phyloP scores from a whole-genome alignment of 1,284 basidiomycete species.

The Limonomyces culmigenus region DNA sequence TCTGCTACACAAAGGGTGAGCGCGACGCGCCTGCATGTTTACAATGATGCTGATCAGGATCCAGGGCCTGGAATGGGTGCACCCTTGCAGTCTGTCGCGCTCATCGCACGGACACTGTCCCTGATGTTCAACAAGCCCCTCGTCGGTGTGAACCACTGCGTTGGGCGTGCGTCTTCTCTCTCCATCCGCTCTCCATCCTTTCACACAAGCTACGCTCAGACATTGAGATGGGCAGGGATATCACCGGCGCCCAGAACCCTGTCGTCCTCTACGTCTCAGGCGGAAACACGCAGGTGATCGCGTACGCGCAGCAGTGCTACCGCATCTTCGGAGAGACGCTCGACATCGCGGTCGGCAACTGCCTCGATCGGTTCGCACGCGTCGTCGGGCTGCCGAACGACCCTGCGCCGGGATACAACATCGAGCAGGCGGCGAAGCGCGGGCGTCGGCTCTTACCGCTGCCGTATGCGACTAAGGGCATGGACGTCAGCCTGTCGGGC shows the following conservation, averaged over 20 bases:
- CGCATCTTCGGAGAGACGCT: slow-evolving; percentile 98
- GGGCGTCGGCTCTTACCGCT: slow-evolving; percentile 65
- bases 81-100: slow-evolving; percentile 85
- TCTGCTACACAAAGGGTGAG: slow-evolving; percentile 92
- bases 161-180: slow-evolving; percentile 65
- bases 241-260: slow-evolving; percentile 89
- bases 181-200: neutral
- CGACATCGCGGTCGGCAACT: slow-evolving; percentile 98
- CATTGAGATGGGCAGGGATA: slow-evolving; percentile 96
- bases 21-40: slow-evolving; percentile 2
- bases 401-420: slow-evolving; percentile 96
- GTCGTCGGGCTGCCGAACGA: slow-evolving; percentile 95
- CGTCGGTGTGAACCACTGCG: slow-evolving; percentile 96
- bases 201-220: slow-evolving; percentile 30
- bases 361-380: slow-evolving; percentile 91
- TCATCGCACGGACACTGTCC: slow-evolving; percentile 89
- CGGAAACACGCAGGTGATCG: slow-evolving; percentile 98
- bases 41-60: slow-evolving; percentile 1
- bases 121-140: slow-evolving; percentile 83
- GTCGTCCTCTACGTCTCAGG: slow-evolving; percentile 98
- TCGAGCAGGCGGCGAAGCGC: slow-evolving; percentile 88
- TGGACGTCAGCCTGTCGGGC: slow-evolving; percentile 94
- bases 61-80: slow-evolving; percentile 97
- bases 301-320: slow-evolving; percentile 93
- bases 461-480: slow-evolving; percentile 96